A percentile compares a stretch with the other conserved stretches of the same genome.
Conservation (phyloP, 2,329 filamentous ascomycete species). For the Chaetomiaceae sp. region DNA sequence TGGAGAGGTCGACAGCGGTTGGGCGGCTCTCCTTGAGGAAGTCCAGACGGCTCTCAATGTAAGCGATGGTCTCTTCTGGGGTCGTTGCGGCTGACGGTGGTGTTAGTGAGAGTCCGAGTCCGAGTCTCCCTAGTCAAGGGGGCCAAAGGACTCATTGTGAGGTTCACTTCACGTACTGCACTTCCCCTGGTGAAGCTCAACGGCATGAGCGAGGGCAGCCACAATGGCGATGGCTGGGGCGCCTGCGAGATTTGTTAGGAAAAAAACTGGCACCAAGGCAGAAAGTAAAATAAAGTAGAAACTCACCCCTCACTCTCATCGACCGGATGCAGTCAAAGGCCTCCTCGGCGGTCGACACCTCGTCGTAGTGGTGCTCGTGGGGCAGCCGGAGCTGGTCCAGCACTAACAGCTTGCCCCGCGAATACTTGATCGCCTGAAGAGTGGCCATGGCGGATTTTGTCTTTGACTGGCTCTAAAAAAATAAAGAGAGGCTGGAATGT, state of each 20-base stretch:
- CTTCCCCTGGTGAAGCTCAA: constrained; percentile 64
- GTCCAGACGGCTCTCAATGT: constrained; percentile 72
- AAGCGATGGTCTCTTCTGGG: constrained; percentile 56
- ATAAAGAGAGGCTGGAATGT: background rate
- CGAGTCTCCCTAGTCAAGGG: too few relatives aligned
- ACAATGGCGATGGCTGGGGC: constrained; percentile 97
- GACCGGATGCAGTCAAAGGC: constrained; percentile 78
- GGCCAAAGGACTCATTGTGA: too few relatives aligned
- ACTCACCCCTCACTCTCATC: constrained; percentile 64
- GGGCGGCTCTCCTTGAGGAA: constrained; percentile 86
- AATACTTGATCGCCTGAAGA: constrained; percentile 74
- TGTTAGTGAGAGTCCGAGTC: background rate
- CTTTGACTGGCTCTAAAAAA: background rate
- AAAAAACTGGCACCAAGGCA: too few relatives aligned
- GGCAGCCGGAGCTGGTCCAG: constrained; percentile 80
- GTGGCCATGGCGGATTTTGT: constrained; percentile 41
- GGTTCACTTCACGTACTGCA: constrained; percentile 40
- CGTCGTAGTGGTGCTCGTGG: constrained; percentile 73
- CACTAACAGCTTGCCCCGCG: constrained; percentile 66
- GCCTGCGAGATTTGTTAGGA: constrained; percentile 39
- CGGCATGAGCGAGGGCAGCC: constrained; percentile 81
- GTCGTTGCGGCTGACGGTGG: constrained; percentile 35
- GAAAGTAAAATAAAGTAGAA: too few relatives aligned
- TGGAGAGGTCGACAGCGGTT: constrained; percentile 90
- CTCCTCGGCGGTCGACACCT: constrained; percentile 64